These are phyloP conservation scores for Diaporthe aspalathi DNA, from an alignment of 2,329 filamentous ascomycete genomes.

Conservation along the genomic window DNA sequence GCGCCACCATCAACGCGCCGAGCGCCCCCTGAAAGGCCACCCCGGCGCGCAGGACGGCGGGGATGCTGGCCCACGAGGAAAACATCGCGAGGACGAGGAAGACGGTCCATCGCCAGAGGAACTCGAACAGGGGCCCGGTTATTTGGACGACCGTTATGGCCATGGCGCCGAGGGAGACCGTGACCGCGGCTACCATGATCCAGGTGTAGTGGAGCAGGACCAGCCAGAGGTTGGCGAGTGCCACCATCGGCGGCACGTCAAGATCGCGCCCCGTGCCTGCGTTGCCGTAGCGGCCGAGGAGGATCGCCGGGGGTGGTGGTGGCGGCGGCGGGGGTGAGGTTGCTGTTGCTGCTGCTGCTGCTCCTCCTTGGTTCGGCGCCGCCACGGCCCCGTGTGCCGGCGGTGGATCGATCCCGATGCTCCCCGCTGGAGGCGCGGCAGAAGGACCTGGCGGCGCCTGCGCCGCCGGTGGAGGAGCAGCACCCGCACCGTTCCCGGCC, in stretches of 20 bases:
- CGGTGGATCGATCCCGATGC: background rate
- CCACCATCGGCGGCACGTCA: background rate
- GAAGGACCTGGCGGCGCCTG: background rate
- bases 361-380: background rate
- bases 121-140: background rate
- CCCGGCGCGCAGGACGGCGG: background rate
- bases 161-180: background rate
- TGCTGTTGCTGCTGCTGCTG: background rate
- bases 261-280: conserved; percentile 9
- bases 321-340: no score
- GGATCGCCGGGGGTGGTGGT: background rate
- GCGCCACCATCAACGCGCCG: background rate
- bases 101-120: background rate
- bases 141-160: background rate
- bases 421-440: background rate
- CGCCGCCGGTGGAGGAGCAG: background rate
- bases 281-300: background rate
- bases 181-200: background rate
- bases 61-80: background rate
- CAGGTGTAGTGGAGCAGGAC: no score
- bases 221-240: background rate
- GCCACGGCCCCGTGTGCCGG: background rate
- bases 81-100: background rate
- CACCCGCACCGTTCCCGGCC: background rate
- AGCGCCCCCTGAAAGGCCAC: background rate